Conservation (phyloP, 2,329 filamentous ascomycete species). For the Cladosporium sp. region DNA sequence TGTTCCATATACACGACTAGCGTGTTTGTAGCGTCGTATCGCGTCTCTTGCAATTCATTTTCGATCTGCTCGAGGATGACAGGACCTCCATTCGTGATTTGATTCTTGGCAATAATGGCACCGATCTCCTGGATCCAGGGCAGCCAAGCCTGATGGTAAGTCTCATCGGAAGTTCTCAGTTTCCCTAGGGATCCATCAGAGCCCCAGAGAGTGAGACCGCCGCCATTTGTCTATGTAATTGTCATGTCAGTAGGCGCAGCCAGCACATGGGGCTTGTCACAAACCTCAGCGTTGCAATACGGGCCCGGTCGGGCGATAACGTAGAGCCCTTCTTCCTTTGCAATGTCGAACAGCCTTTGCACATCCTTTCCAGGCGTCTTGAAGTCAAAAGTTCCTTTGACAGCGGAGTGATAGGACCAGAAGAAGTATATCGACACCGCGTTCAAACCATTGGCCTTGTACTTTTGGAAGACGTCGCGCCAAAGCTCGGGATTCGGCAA, state of each 20-base stretch:
- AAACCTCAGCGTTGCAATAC: background rate
- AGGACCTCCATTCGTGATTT: constrained; percentile 71
- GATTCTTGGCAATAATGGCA: constrained; percentile 67
- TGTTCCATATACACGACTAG: constrained; percentile 68
- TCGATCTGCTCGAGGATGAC: constrained; percentile 53
- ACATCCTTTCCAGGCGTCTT: constrained; percentile 69
- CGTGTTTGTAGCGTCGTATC: constrained; percentile 55
- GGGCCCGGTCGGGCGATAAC: constrained; percentile 57
- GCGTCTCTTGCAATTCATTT: constrained; percentile 42
- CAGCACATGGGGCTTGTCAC: constrained; percentile 38
- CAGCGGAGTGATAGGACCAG: constrained; percentile 76
- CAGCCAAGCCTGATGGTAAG: constrained; percentile 46
- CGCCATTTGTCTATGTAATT: constrained; percentile 29
- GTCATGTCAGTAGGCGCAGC: background rate
- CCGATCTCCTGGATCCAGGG: constrained; percentile 62
- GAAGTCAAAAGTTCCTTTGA: constrained; percentile 61
- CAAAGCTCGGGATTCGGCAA: constrained; percentile 63
- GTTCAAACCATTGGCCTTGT: constrained; percentile 78
- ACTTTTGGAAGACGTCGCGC: constrained; percentile 77
- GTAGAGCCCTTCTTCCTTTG: constrained; percentile 71
- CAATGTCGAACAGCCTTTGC: constrained; percentile 75
- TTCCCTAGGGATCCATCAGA: constrained; percentile 60
- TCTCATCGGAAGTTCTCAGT: constrained; percentile 49
- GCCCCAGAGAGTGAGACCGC: constrained; percentile 63
- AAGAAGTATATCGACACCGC: constrained; percentile 76